These are phyloP conservation scores for Syzygium oleosum DNA, from an alignment of 345 rosid genomes.

Conservation along the genomic window DNA sequence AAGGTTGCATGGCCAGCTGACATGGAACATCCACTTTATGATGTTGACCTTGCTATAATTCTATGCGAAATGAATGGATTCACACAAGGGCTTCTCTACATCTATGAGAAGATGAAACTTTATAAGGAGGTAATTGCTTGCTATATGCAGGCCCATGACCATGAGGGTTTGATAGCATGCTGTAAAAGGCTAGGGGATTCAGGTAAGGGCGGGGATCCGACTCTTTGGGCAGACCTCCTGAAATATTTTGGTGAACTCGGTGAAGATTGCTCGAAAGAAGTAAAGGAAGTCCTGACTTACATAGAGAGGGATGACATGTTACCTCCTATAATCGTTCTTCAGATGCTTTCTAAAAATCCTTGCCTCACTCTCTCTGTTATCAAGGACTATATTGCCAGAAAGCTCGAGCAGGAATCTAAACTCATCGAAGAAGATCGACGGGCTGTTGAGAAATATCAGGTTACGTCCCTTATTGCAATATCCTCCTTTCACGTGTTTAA, in stretches of 20 bases:
- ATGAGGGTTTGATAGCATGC: slow-evolving; percentile 88
- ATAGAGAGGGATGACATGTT: slow-evolving; percentile 90
- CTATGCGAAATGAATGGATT: slow-evolving; percentile 93
- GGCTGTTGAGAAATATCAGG: slow-evolving; percentile 95
- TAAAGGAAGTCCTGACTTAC: slow-evolving; percentile 81
- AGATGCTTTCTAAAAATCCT: slow-evolving; percentile 83
- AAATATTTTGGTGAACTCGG: slow-evolving; percentile 98
- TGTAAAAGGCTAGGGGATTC: slow-evolving; percentile 95
- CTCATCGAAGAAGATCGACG: slow-evolving; percentile 90
- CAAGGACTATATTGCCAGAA: slow-evolving; percentile 89
- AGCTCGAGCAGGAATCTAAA: slow-evolving; percentile 93
- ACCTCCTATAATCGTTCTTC: slow-evolving; percentile 97
- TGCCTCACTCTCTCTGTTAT: slow-evolving; percentile 94
- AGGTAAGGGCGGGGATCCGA: slow-evolving; percentile 81
- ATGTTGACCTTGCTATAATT: slow-evolving; percentile 94
- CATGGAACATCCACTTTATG: slow-evolving; percentile 86
- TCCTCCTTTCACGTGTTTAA: background rate
- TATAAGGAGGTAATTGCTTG: slow-evolving; percentile 95
- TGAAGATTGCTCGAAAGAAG: slow-evolving; percentile 97
- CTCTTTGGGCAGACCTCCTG: slow-evolving; percentile 98
- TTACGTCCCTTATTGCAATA: slow-evolving; percentile 6
- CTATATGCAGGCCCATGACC: slow-evolving; percentile 97
- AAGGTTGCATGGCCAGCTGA: slow-evolving; percentile 29
- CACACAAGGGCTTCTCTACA: slow-evolving; percentile 75
- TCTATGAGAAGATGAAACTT: slow-evolving; percentile 95